Evolutionary conservation across 768 basidiomycete genomes (phyloP), one percentile per base, ranked within the genome.

Genomic region (Podaxis sp.): DNA sequence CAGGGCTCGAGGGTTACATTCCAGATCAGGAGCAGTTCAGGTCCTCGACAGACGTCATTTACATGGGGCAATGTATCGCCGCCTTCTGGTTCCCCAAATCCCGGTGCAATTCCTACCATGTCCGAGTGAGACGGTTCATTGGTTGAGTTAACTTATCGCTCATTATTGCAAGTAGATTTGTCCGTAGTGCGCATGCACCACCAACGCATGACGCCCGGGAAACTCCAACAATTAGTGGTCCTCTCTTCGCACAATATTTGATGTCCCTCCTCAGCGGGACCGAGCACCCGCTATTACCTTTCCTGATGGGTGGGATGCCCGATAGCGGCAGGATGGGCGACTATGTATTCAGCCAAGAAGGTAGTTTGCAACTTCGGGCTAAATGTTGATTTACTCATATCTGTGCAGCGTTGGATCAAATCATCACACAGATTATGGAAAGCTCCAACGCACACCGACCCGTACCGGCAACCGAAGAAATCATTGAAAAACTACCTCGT

Each of bases 311-410:
- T 20, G 76, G 72, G 30, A 67, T 75, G 63, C 77, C 82, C 3
- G 78, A 82, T 60, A 76, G 75, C 37, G 88, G 90, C 1, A 78
- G 86, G 69, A 84, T 88, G 84, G 95, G 95, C 2, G 95, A 97
- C 72, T 97, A 96, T 77, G 95, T 92, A 4, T 91, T 94, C 69
- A 92, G 87, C 65, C 92, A 96, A 75, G 91, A 94, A 83, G 91
- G 95, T 88, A 59, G 55, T 10, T 48, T 28, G 48, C 64, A 20
- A 30, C 41, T 49, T 24, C 20, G 44, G 22, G 41, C 7, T n/a
- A 6, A 24, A 41, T 28, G 10, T 4, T 33, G 17, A 36, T 26
- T 65, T 41, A 48, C 49, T 58, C 36, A 24, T 58, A 46, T 17
- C 51, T 20, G 20, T n/a, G 37, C 66, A 93, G 93, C 90, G 10